Evolutionary conservation across 2,329 filamentous ascomycete species (phyloP), one percentile per base, ranked within the genome.

Genomic region (Cordyceps cicadae): DNA sequence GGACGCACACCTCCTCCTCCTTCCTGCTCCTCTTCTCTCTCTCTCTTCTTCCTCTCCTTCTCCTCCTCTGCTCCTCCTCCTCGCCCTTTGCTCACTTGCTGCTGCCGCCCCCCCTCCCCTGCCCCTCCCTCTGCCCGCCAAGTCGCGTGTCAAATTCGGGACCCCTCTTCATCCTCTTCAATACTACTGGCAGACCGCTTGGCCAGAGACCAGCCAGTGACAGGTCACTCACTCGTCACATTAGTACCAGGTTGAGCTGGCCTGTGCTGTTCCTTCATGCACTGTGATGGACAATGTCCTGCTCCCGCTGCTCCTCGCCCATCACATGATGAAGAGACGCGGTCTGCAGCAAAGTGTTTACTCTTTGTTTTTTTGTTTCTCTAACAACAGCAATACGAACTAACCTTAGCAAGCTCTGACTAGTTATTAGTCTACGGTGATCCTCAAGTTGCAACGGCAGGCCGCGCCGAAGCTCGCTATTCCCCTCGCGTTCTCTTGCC

Each of bases 141-240:
- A 7, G 54, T 50, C 54, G 54, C 46, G 45, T 50, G 54, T 56
- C 54, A 34, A 58, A 39, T 58, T 58, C 29, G 32, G 53, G 54
- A 32, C 54, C 43, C 3, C 3, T 14, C 39, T 19, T 26, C 39
- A 21, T 46, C 24, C 17, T 24, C 3, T n/a, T 24, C 14, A 11
- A 24, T 5, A 55, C 34, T 45, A n/a, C 32, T 43, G 34, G 19
- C 53, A 8, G 24, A 46, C 15, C 11, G 41, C 29, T 56, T 37
- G 9, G 34, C 34, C 6, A 37, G 34, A 37, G 12, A 37, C 34
- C 34, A 37, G 34, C 34, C 34, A 12, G 7, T 37, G 34, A 14
- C 34, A 37, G 12, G 34, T 37, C 29, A 29, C 26, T 29, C 26
- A 3, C 29, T 29, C 3, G 29, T 29, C 29, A 5, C 29, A 37